Percentiles rank a stretch among this genome's conserved stretches.
These are phyloP conservation scores for Fusarium sp. DNA, from an alignment of 2,329 filamentous ascomycete genomes.

Conservation along the genomic window DNA sequence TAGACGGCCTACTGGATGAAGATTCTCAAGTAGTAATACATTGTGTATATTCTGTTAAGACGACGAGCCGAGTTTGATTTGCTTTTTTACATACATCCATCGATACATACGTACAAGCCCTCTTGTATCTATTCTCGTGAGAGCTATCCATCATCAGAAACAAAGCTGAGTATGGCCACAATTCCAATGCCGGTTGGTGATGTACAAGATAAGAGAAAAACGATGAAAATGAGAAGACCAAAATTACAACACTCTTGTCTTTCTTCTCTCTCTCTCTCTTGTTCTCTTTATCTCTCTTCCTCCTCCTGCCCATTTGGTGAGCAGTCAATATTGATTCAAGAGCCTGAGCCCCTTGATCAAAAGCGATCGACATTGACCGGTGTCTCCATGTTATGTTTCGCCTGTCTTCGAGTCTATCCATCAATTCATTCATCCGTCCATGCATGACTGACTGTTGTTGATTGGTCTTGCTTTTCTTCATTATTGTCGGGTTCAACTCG, in stretches of 20 bases:
- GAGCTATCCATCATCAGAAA: slow-evolving; percentile 31
- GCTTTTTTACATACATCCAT: slow-evolving; percentile 33
- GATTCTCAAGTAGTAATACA: slow-evolving; percentile 35
- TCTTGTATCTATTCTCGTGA: slow-evolving; percentile 32
- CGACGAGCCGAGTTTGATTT: slow-evolving; percentile 45
- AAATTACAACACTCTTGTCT: slow-evolving; percentile 40
- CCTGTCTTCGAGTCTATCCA: slow-evolving; percentile 36
- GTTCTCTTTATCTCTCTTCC: slow-evolving; percentile 12
- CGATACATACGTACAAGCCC: slow-evolving; percentile 43
- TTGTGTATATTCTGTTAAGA: slow-evolving; percentile 44
- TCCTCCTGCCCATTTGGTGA: slow-evolving; percentile 6
- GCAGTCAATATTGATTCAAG: slow-evolving; percentile 26
- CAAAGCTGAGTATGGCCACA: slow-evolving; percentile 37
- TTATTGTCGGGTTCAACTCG: slow-evolving; percentile 33
- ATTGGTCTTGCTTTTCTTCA: slow-evolving; percentile 32
- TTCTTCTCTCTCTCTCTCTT: slow-evolving; percentile 24
- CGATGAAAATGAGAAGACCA: slow-evolving; percentile 26
- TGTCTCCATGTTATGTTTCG: slow-evolving; percentile 29
- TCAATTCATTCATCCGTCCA: slow-evolving; percentile 15
- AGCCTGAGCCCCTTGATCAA: slow-evolving; percentile 22
- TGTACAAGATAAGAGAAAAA: slow-evolving; percentile 44
- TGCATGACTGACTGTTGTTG: slow-evolving; percentile 16
- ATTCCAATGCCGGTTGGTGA: slow-evolving; percentile 43
- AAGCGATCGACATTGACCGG: slow-evolving; percentile 32
- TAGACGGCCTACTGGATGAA: background rate